Evolutionary conservation across 2,329 filamentous ascomycete genomes (phyloP).

Genomic region (Colletotrichum ledebouriae): DNA sequence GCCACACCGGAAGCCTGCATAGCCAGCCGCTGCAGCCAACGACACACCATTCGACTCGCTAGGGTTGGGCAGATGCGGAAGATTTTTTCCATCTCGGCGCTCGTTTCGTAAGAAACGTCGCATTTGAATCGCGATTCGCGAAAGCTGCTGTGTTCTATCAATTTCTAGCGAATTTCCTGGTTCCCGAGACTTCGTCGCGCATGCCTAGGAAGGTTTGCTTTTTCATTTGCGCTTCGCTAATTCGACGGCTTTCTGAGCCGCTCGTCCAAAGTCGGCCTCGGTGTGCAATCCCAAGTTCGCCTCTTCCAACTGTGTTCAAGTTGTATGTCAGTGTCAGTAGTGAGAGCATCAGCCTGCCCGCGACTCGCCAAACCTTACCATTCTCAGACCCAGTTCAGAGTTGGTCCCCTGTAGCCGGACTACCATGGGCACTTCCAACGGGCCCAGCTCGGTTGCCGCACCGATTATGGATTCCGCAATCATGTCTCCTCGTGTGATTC

Average conservation of each 20-base stretch:
- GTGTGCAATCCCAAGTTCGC: slow-evolving; percentile 54
- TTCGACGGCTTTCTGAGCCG: slow-evolving; percentile 52
- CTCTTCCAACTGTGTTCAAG: slow-evolving; percentile 49
- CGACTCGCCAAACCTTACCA: slow-evolving; percentile 50
- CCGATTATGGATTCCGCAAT: slow-evolving; percentile 63
- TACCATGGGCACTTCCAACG: slow-evolving; percentile 58
- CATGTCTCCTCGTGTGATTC: slow-evolving; percentile 64
- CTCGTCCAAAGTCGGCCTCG: slow-evolving; percentile 56
- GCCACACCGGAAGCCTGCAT: background rate
- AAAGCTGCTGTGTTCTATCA: background rate
- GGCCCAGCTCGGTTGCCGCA: slow-evolving; percentile 54
- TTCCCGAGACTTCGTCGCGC: background rate
- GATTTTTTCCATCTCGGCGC: background rate
- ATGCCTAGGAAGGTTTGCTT: fast-evolving
- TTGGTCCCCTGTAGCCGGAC: slow-evolving; percentile 64
- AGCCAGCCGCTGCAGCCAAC: background rate
- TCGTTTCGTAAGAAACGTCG: background rate
- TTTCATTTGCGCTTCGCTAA: slow-evolving; percentile 44
- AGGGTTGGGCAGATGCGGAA: background rate
- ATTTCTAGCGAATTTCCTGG: background rate
- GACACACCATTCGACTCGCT: background rate
- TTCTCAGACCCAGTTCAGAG: slow-evolving; percentile 54
- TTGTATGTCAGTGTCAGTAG: background rate
- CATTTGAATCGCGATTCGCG: too few species aligned
- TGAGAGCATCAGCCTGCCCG: background rate